Base-by-base conservation (phyloP, 192 early-diverging fungal genomes). In the Irineochytrium annulatum region DNA sequence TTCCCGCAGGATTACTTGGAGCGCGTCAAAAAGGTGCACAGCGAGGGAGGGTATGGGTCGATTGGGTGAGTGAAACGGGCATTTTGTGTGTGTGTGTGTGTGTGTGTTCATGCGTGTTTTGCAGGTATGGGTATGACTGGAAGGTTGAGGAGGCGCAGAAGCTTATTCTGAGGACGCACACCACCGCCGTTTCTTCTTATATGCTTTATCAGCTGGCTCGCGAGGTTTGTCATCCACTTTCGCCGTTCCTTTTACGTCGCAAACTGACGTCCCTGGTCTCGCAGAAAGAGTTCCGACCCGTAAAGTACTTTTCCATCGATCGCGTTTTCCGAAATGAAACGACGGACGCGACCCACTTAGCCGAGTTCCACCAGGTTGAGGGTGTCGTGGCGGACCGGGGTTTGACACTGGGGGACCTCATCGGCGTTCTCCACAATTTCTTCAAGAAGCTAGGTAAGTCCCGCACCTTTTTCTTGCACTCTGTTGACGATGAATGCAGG, bases 301-400 rank as follows among this genome's bases (percentile, higher is more conserved):
- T 91, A 34, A 98, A 98, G 69, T 99, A 92, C 77, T 99, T 99
- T 77, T 98, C 96, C 34, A 98, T 99, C 48, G 97, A 99, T 73
- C 89, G 93, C 57, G 97, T 99, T 6, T 99, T 94, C 82, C 84
- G 97, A 59, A 99, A 99, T 71, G 97, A 99, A 70, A 87, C 92
- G 3, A 86, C 95, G 2, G 97, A 99, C 68, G 91, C 91, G 19
- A 99, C 94, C 14, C 97, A 99, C 74, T 80, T 99, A 79, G 97
- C 97, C 45, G 97, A 99, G 77, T 99, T 99, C 86, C 92, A 99
- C 68, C 97, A 99, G 73, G 81, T 99, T 52, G 97, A 99, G 75
- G 97, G 97, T 59, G 89, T 98, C 19, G 93, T 99, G 77, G 94
- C 93, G 34, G 97, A 97, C 68, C 87, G 86, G 59, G 91, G 91